Conservation (phyloP, 306 rosid genomes). For the Trifolium pratense region DNA sequence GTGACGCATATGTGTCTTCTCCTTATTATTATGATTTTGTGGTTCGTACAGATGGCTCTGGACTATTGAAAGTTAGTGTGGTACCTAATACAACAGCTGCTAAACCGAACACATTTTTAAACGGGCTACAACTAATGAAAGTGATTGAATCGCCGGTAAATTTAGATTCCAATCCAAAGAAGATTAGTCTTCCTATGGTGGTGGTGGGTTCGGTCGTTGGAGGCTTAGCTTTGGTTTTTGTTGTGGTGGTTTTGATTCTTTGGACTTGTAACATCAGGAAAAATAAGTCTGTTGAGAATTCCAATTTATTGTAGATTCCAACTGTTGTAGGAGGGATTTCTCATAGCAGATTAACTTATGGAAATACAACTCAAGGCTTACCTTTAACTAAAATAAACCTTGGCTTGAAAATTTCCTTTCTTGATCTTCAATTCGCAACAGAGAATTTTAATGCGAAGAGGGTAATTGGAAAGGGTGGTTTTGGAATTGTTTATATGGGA, state of each 20-base stretch:
- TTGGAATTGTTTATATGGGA: conserved; percentile 59
- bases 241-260: not conserved
- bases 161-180: not conserved
- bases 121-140: no score
- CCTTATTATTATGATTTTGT: no score
- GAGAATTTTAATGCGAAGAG: conserved; percentile 42
- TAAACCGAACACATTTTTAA: no score
- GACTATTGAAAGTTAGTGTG: no score
- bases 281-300: conserved; percentile 22
- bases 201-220: conserved; percentile 39
- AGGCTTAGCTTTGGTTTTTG: conserved; percentile 28
- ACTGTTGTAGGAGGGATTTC: conserved; percentile 41
- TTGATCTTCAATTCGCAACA: conserved; percentile 51
- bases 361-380: not conserved
- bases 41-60: no score
- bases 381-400: conserved; percentile 47
- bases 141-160: no score
- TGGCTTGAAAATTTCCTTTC: conserved; percentile 45
- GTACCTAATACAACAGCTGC: no score
- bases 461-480: conserved; percentile 59
- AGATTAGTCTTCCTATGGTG: not conserved
- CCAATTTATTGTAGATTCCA: conserved; percentile 30
- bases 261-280: conserved; percentile 43
- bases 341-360: conserved; percentile 40
- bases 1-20: no score